Conservation (phyloP, 768 basidiomycete genomes). For the Phylloporus scabripes region DNA sequence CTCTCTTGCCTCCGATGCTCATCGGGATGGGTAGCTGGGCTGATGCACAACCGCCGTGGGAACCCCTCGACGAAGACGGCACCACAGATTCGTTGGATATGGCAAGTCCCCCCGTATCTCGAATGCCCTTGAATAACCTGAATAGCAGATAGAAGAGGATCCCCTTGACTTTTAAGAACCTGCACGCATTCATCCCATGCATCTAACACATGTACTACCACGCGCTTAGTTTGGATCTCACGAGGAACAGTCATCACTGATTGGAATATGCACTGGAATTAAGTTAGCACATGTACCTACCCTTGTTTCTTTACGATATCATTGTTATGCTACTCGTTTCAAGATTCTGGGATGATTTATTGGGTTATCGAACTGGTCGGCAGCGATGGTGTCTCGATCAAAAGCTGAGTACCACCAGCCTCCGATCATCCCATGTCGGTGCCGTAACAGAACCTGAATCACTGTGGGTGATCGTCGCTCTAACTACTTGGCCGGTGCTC, state of each 20-base stretch:
- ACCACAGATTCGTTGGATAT: slow-evolving; percentile 13
- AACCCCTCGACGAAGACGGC: slow-evolving; percentile 24
- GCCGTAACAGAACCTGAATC: too few relatives aligned
- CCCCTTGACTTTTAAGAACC: not conserved
- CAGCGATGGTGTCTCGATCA: too few relatives aligned
- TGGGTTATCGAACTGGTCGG: too few relatives aligned
- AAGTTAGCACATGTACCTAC: not conserved
- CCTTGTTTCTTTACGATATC: not conserved
- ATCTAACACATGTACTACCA: not conserved
- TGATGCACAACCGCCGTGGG: slow-evolving; percentile 17
- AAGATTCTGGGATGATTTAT: too few relatives aligned
- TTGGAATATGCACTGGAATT: not conserved
- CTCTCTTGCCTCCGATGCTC: not conserved
- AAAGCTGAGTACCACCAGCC: too few relatives aligned
- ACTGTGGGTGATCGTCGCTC: too few relatives aligned
- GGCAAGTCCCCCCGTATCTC: slow-evolving; percentile 3
- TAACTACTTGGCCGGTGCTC: too few relatives aligned
- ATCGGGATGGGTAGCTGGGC: slow-evolving; percentile 18
- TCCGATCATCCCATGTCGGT: too few relatives aligned
- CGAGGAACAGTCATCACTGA: not conserved
- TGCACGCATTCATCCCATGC: not conserved
- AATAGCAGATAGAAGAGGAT: not conserved
- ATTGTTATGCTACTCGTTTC: not conserved
- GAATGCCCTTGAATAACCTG: not conserved
- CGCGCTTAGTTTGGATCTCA: not conserved